A percentile compares a stretch with the other conserved stretches of the same genome.
phyloP scores from a whole-genome alignment of 352 stramenopile species.

The Globisporangium middletonii region DNA sequence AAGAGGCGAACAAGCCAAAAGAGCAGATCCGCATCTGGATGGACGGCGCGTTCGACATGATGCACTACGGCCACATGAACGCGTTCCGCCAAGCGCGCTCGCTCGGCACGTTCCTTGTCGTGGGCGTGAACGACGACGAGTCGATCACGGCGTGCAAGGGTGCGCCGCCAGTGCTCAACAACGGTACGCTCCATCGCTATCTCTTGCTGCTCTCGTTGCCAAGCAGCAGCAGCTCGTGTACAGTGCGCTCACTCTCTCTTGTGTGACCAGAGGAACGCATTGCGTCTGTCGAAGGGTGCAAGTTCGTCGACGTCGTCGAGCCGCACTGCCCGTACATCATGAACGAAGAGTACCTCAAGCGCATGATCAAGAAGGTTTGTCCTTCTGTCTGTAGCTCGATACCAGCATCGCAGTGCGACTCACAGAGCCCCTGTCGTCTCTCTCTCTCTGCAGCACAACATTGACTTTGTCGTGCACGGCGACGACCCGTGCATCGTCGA shows the following conservation, averaged over 20 bases:
- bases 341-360: conserved; percentile 97
- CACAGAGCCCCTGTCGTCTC: not conserved
- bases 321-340: conserved; percentile 98
- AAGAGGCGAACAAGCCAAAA: conserved; percentile 53
- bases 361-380: conserved; percentile 93
- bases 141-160: conserved; percentile 97
- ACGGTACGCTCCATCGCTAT: conserved; percentile 33
- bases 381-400: not conserved
- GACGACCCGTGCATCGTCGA: conserved; percentile 99
- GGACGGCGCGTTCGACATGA: conserved; percentile 99
- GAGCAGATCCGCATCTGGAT: conserved; percentile 97
- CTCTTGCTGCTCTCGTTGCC: not conserved
- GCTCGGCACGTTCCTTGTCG: conserved; percentile 96
- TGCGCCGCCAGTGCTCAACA: conserved; percentile 93
- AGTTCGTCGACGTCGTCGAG: conserved; percentile 98
- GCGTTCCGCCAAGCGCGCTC: conserved; percentile 95
- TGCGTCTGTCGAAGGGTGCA: conserved; percentile 94
- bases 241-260: not conserved
- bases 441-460: conserved; percentile 66
- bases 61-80: conserved; percentile 99
- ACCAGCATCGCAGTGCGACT: not conserved
- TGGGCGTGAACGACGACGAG: conserved; percentile 98
- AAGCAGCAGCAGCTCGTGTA: too few relatives aligned
- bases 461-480: conserved; percentile 99
- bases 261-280: conserved; percentile 85